Conservation (phyloP, 2,329 filamentous ascomycete species). For the Neonectria coccinea region DNA sequence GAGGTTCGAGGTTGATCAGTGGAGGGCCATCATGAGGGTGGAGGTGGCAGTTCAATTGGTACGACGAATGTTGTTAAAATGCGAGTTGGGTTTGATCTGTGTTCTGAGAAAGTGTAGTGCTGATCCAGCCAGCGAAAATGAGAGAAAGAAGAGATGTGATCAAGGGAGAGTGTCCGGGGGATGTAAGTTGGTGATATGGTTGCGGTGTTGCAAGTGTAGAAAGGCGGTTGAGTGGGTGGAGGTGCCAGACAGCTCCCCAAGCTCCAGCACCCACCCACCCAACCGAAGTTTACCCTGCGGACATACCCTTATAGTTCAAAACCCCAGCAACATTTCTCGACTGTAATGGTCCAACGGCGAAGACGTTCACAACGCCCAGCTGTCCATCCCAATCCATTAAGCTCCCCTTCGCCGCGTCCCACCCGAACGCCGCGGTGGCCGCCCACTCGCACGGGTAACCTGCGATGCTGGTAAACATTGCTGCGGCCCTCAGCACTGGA, state of each 20-base stretch:
- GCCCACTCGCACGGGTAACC: conserved; percentile 75
- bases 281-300: conserved; percentile 1
- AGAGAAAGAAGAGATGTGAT: background rate
- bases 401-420: conserved; percentile 71
- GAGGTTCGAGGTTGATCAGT: background rate
- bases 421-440: conserved; percentile 75
- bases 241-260: background rate
- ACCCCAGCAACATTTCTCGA: conserved; percentile 44
- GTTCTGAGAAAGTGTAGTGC: background rate
- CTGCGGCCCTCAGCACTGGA: conserved; percentile 74
- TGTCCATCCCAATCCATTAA: conserved; percentile 65
- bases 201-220: background rate
- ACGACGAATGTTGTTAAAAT: background rate
- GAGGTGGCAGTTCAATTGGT: background rate
- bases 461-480: conserved; percentile 64
- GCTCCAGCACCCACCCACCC: background rate
- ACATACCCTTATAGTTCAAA: conserved; percentile 43
- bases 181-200: background rate
- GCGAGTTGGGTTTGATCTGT: too few relatives aligned
- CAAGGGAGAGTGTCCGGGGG: background rate
- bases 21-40: background rate
- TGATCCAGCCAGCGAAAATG: conserved; percentile 11
- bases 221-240: background rate
- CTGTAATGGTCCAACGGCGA: conserved; percentile 74
- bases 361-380: conserved; percentile 66